Base-by-base conservation (phyloP, 768 basidiomycete genomes). In the Tylopilus vinaceipallidus region DNA sequence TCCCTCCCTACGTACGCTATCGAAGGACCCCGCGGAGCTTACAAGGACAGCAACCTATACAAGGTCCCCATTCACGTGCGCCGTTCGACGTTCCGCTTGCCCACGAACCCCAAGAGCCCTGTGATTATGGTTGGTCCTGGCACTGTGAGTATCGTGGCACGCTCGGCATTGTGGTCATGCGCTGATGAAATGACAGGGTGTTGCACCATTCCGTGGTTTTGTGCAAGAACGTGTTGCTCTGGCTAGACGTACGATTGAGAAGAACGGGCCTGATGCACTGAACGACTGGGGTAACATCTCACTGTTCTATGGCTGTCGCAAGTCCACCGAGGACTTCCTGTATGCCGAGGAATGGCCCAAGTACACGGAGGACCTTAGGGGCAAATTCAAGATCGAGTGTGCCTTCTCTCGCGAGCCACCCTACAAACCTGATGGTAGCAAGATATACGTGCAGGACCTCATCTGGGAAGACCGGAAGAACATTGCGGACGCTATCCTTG, bases 71-170 rank as follows among this genome's bases (percentile, higher is more conserved):
- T 98, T 45, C 97, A 99, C 62, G 92, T 99, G 52, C 81, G 97
- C 47, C 82, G 97, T 41, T 95, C 93, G 14, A 98, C 95, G 3
- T 99, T 99, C 84, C 79, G 97, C 43, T 74, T 99, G 42, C 97
- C 97, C 9, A 98, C 97, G 16, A 94, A 93, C 67, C 97, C 97
- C 30, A 98, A 97, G 78, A 95, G 90, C 52, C 97, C 97, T 2
- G 88, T 99, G 43, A 91, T 99, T 71, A 98, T 99, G 97, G 83
- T 99, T 66, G 97, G 97, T 35, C 97, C 97, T 53, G 97, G 97
- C 45, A 99, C 95, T 49, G 94, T 95, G 66, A 73, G 91, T 81
- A 34, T 33, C 39, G 17, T 20, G 1, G 8, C 24, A 24, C 27
- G 13, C 17, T 23, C 47, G 3, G 22, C 20, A 8, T 27, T 8